Base-by-base conservation (phyloP, 495 filamentous ascomycete species). In the Poronia punctata region DNA sequence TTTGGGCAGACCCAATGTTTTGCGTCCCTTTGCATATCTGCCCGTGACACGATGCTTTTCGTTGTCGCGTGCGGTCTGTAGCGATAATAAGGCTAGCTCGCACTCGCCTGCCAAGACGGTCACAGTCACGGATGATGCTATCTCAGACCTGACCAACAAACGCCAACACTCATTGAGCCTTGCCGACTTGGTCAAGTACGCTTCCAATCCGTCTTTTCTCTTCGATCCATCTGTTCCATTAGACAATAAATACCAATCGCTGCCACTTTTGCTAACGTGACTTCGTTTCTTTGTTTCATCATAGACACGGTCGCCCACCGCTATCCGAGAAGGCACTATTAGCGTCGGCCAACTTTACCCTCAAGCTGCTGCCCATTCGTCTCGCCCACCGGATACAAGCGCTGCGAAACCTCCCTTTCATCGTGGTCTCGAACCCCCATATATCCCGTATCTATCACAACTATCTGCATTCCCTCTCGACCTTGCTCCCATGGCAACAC, bases 341-440 rank as follows among this genome's bases (percentile, higher is more conserved):
- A 45, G 75, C 79, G 27, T 94, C 87, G 3, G 92, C 92, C 35
- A 94, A 95, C 62, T 95, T 95, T 70, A 92, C 92, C 22, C 83
- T 95, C 35, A 86, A 84, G 29, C 79, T 95, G 25, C 81, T 96
- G 22, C 92, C 92, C 11, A 82, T 89, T 40, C 86, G 92, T n/a
- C 78, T 98, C 11, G 93, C 92, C 3, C 88, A 92, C 53, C 86
- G 92, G 25, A 92, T 97, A 32, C 83, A 95, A 61, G 83, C 85
- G 2, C 66, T 98, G 9, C 81, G 90, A 40, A 95, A 94, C 62
- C 77, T 98, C 3, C 93, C 92, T 1, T 98, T 85, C 62, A 98
- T 98, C 53, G 89, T 98, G 31, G 92, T 98, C 12, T 88, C 90
- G 1, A 97, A 97, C 59, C 85, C 88, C 1, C 84, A 95, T 54